Percentiles rank a stretch among this genome's conserved stretches.
Conservation (phyloP, 2,329 filamentous ascomycete genomes). For the Colletotrichum endophyticum region DNA sequence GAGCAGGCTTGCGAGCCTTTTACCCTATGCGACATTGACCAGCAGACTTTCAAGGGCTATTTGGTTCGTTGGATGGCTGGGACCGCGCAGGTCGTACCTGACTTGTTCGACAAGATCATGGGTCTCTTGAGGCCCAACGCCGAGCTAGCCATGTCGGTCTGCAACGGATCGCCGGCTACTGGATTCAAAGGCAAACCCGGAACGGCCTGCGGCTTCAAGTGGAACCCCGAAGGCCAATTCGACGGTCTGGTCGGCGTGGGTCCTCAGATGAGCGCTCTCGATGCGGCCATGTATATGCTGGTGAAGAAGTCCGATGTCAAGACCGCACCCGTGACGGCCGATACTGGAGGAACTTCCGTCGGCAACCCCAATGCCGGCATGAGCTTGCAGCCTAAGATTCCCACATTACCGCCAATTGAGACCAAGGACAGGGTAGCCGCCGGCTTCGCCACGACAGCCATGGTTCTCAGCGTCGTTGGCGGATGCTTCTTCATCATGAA, state of each 20-base stretch:
- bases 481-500: conserved; percentile 55
- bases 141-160: conserved; percentile 54
- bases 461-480: conserved; percentile 53
- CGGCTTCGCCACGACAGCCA: conserved; percentile 57
- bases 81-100: conserved; percentile 59
- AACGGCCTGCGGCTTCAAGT: conserved; percentile 71
- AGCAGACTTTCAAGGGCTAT: conserved; percentile 79
- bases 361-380: conserved; percentile 54
- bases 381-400: conserved; percentile 25
- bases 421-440: conserved; percentile 59
- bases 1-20: conserved; percentile 71
- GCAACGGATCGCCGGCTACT: conserved; percentile 48
- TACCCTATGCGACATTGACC: conserved; percentile 70
- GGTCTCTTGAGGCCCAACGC: conserved; percentile 58
- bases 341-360: conserved; percentile 63
- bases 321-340: conserved; percentile 52
- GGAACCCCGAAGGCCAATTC: conserved; percentile 57
- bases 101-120: conserved; percentile 53
- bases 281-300: conserved; percentile 66
- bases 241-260: conserved; percentile 69
- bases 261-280: conserved; percentile 72
- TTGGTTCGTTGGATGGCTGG: conserved; percentile 69
- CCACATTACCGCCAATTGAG: conserved; percentile 45
- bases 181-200: conserved; percentile 57
- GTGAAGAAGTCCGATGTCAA: conserved; percentile 38